Evolutionary conservation across 495 filamentous ascomycete genomes (phyloP).

Genomic region (Aspergillus coremiiformis): DNA sequence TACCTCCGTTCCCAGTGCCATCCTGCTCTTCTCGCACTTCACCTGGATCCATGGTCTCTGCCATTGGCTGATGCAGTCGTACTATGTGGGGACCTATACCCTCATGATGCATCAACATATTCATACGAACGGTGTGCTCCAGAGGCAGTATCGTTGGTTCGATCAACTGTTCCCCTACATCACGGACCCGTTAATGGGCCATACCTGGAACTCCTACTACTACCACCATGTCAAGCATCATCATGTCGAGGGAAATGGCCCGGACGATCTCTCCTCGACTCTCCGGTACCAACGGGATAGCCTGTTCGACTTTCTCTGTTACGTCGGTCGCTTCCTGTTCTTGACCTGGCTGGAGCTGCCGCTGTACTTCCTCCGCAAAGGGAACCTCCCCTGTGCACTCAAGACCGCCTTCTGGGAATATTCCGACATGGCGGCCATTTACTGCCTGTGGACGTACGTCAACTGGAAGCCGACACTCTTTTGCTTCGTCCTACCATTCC

Average conservation of each 20-base stretch:
- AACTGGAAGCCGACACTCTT: conserved; percentile 49
- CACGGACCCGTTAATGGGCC: conserved; percentile 66
- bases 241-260: conserved; percentile 75
- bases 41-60: conserved; percentile 54
- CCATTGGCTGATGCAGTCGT: conserved; percentile 55
- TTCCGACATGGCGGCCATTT: conserved; percentile 42
- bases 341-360: conserved; percentile 69
- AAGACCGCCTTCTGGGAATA: conserved; percentile 52
- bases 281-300: conserved; percentile 69
- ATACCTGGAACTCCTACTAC: conserved; percentile 78
- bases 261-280: conserved; percentile 66
- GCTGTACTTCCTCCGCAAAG: conserved; percentile 57
- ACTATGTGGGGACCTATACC: conserved; percentile 64
- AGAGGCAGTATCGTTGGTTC: conserved; percentile 39
- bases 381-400: conserved; percentile 42
- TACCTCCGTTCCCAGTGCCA: conserved; percentile 59
- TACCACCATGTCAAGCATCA: conserved; percentile 84
- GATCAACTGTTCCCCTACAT: conserved; percentile 65
- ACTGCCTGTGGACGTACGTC: conserved; percentile 37
- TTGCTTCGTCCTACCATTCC: conserved; percentile 53
- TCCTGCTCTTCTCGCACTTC: conserved; percentile 56
- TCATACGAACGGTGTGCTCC: conserved; percentile 64
- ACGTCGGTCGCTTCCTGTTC: conserved; percentile 64
- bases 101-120: conserved; percentile 81
- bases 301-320: conserved; percentile 53